Conservation (phyloP, 176 grass and related monocot species). For the Cenchrus americanus region DNA sequence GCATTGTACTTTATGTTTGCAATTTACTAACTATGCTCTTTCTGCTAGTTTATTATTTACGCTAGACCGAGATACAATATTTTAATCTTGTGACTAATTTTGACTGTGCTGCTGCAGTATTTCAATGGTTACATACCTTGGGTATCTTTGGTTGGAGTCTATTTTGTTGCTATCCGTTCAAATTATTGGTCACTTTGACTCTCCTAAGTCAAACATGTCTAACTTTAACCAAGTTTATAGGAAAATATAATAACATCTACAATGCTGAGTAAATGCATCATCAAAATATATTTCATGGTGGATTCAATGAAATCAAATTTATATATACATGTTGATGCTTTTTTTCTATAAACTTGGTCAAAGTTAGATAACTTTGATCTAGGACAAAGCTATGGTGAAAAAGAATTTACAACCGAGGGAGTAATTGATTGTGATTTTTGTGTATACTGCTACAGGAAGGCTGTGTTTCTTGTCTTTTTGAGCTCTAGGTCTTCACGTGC, state of each 20-base stretch:
- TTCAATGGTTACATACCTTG: background rate
- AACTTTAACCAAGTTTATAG: no score
- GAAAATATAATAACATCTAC: no score
- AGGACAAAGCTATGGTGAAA: no score
- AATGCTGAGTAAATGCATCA: no score
- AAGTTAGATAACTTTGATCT: no score
- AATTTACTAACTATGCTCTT: background rate
- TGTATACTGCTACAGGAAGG: background rate
- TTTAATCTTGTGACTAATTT: background rate
- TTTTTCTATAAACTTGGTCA: no score
- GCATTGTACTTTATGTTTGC: background rate
- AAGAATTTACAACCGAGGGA: no score
- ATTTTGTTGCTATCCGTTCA: background rate
- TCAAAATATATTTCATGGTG: no score
- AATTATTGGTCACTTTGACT: no score
- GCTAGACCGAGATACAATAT: background rate
- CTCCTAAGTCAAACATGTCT: no score
- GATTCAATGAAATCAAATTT: no score
- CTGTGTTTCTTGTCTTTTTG: background rate
- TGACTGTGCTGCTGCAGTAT: background rate
- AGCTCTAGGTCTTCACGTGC: background rate
- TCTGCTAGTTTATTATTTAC: conserved; percentile 12
- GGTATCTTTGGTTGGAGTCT: background rate
- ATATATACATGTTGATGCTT: no score
- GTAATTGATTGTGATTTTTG: conserved; percentile 8